Conservation (phyloP, 2,329 filamentous ascomycete species). For the Neodidymelliopsis sp. region DNA sequence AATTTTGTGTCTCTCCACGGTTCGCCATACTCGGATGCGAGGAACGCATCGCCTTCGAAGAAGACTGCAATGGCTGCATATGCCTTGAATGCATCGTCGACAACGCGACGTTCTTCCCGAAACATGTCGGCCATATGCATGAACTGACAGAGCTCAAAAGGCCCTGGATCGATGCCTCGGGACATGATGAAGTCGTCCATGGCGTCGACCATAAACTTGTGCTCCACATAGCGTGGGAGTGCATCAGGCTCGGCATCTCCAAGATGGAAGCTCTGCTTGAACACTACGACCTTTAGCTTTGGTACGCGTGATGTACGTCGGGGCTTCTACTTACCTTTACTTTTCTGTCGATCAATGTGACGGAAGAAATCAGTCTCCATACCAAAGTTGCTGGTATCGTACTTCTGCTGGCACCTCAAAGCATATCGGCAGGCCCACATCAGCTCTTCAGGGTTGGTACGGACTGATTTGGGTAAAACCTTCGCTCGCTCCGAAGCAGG, state of each 20-base stretch:
- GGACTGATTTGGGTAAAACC: conserved; percentile 19
- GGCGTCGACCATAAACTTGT: conserved; percentile 47
- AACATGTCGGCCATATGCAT: conserved; percentile 28
- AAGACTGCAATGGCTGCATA: conserved; percentile 31
- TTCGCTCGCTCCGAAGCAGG: conserved; percentile 7
- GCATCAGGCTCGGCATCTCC: conserved; percentile 54
- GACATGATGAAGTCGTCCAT: conserved; percentile 33
- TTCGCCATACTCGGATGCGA: conserved; percentile 44
- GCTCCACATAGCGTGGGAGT: conserved; percentile 49
- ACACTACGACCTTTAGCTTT: conserved; percentile 30
- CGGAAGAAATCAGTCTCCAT: conserved; percentile 37
- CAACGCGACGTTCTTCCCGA: conserved; percentile 28
- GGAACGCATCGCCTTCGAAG: conserved; percentile 42
- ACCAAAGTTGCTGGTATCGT: conserved; percentile 11
- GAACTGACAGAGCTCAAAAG: conserved; percentile 33
- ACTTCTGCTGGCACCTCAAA: conserved; percentile 23
- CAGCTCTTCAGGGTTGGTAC: conserved; percentile 17
- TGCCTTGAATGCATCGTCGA: conserved; percentile 33
- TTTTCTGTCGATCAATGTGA: conserved; percentile 46
- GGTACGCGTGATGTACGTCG: neutral
- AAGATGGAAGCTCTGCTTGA: conserved; percentile 56
- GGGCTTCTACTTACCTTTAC: conserved; percentile 36
- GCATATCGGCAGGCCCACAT: conserved; percentile 26
- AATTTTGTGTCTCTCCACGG: conserved; percentile 49
- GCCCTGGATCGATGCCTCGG: conserved; percentile 18